Evolutionary conservation across 2,329 filamentous ascomycete species (phyloP).

Genomic region (Fusarium sublunatum): DNA sequence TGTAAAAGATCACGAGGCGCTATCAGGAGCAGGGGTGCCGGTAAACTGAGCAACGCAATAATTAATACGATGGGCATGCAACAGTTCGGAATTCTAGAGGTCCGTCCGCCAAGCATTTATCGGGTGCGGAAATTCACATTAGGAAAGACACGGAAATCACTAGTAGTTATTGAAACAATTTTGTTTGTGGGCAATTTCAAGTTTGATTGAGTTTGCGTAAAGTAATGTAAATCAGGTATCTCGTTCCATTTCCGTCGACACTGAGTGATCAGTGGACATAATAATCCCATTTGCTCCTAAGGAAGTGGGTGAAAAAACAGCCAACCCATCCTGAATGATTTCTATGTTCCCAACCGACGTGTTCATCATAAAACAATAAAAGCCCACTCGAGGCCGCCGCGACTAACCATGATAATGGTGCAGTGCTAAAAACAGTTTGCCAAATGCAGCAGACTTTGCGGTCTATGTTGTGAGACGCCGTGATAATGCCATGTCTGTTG

Average conservation of each 20-base stretch:
- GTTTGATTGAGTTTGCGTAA: slow-evolving; percentile 37
- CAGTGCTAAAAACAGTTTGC: slow-evolving; percentile 12
- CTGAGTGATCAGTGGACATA: slow-evolving; percentile 47
- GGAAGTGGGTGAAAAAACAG: slow-evolving; percentile 27
- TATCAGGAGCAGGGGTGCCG: slow-evolving; percentile 39
- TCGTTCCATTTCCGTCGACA: slow-evolving; percentile 46
- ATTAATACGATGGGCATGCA: not conserved
- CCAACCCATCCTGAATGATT: slow-evolving; percentile 41
- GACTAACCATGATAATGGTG: slow-evolving; percentile 12
- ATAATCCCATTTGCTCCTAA: slow-evolving; percentile 41
- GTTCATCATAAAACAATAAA: slow-evolving; percentile 43
- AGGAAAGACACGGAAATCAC: slow-evolving; percentile 20
- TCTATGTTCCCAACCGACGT: slow-evolving; percentile 48
- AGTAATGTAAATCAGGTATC: slow-evolving; percentile 41
- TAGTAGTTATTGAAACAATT: no score
- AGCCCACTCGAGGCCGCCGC: slow-evolving; percentile 19
- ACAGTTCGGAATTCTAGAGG: slow-evolving; percentile 20
- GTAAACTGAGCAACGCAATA: slow-evolving; percentile 36
- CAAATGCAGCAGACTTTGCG: slow-evolving; percentile 29
- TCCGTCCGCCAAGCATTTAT: slow-evolving; percentile 19
- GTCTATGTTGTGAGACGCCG: slow-evolving; percentile 45
- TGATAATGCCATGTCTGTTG: slow-evolving; percentile 46
- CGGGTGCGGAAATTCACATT: slow-evolving; percentile 1
- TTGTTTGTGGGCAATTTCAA: slow-evolving; percentile 30
- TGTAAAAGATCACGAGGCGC: slow-evolving; percentile 44